A percentile compares a stretch with the other conserved stretches of the same genome.
These are phyloP conservation scores for Aaosphaeria pasadenensis DNA, from an alignment of 2,329 filamentous ascomycete genomes.

Conservation along the genomic window DNA sequence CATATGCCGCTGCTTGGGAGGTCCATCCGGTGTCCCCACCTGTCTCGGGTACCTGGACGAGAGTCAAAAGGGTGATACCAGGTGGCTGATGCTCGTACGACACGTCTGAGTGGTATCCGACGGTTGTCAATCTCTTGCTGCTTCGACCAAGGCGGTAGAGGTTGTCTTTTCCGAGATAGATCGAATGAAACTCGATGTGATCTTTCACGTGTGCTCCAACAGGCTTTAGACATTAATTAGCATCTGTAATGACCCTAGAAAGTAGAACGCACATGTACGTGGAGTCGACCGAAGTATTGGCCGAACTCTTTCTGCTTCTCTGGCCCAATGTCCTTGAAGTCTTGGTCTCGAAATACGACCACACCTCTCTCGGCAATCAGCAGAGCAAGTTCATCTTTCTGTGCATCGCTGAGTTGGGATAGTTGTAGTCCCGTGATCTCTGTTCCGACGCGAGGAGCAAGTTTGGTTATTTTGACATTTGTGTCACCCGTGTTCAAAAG, in stretches of 20 bases:
- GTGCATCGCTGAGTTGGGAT: slow-evolving; percentile 39
- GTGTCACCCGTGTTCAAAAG: slow-evolving; percentile 33
- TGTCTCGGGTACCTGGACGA: slow-evolving; percentile 50
- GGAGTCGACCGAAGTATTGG: slow-evolving; percentile 40
- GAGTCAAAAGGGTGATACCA: slow-evolving; percentile 47
- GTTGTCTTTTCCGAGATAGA: slow-evolving; percentile 22
- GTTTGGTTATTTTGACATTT: slow-evolving; percentile 15
- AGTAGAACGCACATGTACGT: slow-evolving; percentile 12
- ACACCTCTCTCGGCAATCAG: slow-evolving; percentile 37
- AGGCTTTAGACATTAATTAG: slow-evolving; percentile 4
- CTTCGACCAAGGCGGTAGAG: slow-evolving; percentile 22
- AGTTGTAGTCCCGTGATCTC: slow-evolving; percentile 40
- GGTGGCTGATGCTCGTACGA: slow-evolving; percentile 49
- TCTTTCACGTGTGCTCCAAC: slow-evolving; percentile 24
- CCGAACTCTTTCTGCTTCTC: slow-evolving; percentile 44
- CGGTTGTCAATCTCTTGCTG: slow-evolving; percentile 36
- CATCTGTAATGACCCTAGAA: not conserved
- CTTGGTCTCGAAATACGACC: slow-evolving; percentile 47
- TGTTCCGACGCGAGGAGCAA: slow-evolving; percentile 25
- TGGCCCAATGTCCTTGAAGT: slow-evolving; percentile 46
- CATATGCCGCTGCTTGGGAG: slow-evolving; percentile 45
- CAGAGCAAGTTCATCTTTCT: slow-evolving; percentile 48
- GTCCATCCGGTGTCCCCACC: slow-evolving; percentile 49
- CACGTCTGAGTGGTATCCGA: slow-evolving; percentile 50
- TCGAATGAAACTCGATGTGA: slow-evolving; percentile 22